phyloP scores from a whole-genome alignment of 2,329 filamentous ascomycete genomes.

The Didymella lethalis region DNA sequence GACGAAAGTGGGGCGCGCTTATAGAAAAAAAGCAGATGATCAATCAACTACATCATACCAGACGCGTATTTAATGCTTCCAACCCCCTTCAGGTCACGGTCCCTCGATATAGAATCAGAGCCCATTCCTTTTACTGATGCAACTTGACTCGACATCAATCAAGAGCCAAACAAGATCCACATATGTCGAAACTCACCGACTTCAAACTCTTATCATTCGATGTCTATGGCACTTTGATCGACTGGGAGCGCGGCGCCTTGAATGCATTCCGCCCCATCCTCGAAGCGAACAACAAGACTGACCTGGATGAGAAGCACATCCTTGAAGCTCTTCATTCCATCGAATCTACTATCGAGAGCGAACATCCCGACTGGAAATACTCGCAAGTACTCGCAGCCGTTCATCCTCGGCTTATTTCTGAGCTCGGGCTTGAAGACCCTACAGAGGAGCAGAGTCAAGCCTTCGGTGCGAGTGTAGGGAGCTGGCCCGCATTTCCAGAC shows the following conservation, averaged over 20 bases:
- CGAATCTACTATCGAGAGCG: slow-evolving; percentile 59
- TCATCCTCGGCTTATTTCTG: slow-evolving; percentile 58
- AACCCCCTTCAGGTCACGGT: not conserved
- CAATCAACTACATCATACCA: slow-evolving; percentile 2
- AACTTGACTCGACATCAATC: not conserved
- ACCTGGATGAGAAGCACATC: slow-evolving; percentile 37
- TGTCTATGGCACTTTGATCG: slow-evolving; percentile 80
- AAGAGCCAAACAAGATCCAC: not conserved
- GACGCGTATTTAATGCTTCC: not conserved
- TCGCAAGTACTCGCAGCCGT: slow-evolving; percentile 63
- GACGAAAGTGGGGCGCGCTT: slow-evolving; percentile 19
- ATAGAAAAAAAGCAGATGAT: not conserved
- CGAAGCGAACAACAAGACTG: slow-evolving; percentile 38
- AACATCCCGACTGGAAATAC: slow-evolving; percentile 67
- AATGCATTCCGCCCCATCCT: slow-evolving; percentile 62
- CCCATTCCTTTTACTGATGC: not conserved
- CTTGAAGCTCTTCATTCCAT: slow-evolving; percentile 57
- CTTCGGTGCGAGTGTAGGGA: slow-evolving; percentile 62
- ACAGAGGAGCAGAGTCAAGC: slow-evolving; percentile 53
- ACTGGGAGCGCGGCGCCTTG: slow-evolving; percentile 76
- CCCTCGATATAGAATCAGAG: not conserved
- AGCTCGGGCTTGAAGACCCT: slow-evolving; percentile 52
- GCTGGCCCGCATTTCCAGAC: slow-evolving; percentile 67
- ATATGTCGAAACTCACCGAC: slow-evolving; percentile 48
- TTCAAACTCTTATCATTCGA: slow-evolving; percentile 73